Percentiles rank a stretch among this genome's conserved stretches.
Conservation (phyloP, 108 stramenopile species). For the Cyclostephanos tholiformis region DNA sequence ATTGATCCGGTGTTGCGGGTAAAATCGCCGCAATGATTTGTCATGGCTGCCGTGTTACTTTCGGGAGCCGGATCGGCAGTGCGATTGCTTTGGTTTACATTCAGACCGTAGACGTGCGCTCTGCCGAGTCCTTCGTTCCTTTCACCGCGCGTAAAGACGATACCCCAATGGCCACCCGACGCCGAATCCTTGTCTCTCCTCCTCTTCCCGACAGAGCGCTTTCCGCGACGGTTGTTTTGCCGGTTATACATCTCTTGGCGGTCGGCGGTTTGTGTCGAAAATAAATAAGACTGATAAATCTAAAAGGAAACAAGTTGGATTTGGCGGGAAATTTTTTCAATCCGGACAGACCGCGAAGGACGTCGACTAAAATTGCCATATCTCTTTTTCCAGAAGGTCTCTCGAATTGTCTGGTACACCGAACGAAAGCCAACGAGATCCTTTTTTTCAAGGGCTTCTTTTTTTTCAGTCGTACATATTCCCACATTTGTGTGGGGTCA, state of each 20-base stretch:
- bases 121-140: not conserved
- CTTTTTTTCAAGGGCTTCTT: no score
- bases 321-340: no score
- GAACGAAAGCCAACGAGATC: no score
- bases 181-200: not conserved
- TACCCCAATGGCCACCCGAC: not conserved
- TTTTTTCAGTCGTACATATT: no score
- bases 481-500: no score
- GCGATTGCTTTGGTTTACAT: not conserved
- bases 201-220: not conserved
- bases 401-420: no score
- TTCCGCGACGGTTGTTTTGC: not conserved
- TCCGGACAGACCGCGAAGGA: no score
- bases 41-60: not conserved
- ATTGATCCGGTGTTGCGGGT: not conserved
- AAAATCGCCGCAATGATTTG: not conserved
- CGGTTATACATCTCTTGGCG: no score
- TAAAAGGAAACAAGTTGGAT: no score
- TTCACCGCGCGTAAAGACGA: not conserved
- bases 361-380: no score
- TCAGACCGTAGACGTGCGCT: not conserved
- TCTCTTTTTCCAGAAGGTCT: no score
- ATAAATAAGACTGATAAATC: no score
- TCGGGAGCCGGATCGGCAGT: not conserved
- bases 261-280: not conserved